phyloP scores from a whole-genome alignment of 2,329 filamentous ascomycete species.

The Claviceps humidiphila region DNA sequence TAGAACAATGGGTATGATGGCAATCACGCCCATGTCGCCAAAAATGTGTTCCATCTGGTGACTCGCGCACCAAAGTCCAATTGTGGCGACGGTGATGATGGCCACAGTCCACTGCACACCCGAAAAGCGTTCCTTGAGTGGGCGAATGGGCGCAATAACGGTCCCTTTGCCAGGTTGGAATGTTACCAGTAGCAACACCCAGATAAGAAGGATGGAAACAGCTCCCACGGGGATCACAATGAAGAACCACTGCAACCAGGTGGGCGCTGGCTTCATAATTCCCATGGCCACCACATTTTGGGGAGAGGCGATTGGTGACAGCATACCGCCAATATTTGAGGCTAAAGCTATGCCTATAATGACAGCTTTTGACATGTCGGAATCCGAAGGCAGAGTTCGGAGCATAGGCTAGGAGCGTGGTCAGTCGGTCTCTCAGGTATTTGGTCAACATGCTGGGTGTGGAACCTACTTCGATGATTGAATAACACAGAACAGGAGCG shows the following conservation, averaged over 20 bases:
- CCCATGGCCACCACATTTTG: constrained; percentile 95
- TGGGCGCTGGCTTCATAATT: constrained; percentile 85
- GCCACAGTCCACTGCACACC: constrained; percentile 90
- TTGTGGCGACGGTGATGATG: constrained; percentile 69
- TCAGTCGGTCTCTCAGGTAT: neutral
- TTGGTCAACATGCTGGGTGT: neutral
- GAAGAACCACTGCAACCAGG: constrained; percentile 97
- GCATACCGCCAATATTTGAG: constrained; percentile 91
- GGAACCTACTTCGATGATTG: constrained; percentile 70
- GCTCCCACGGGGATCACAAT: constrained; percentile 86
- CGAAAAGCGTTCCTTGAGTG: constrained; percentile 77
- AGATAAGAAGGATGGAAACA: constrained; percentile 77
- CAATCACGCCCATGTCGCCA: constrained; percentile 96
- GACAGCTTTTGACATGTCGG: constrained; percentile 85
- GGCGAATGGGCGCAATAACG: constrained; percentile 80
- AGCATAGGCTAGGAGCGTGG: constrained; percentile 57
- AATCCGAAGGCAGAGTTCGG: constrained; percentile 80
- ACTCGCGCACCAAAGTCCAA: constrained; percentile 80
- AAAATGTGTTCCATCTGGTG: constrained; percentile 81
- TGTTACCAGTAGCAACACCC: constrained; percentile 69
- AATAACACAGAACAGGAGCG: constrained; percentile 91
- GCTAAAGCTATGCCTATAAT: constrained; percentile 91
- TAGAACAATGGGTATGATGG: constrained; percentile 85
- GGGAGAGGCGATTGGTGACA: constrained; percentile 91
- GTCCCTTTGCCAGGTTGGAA: constrained; percentile 79